Conservation (phyloP, 176 grass and related monocot genomes). For the Phoenix dactylifera region DNA sequence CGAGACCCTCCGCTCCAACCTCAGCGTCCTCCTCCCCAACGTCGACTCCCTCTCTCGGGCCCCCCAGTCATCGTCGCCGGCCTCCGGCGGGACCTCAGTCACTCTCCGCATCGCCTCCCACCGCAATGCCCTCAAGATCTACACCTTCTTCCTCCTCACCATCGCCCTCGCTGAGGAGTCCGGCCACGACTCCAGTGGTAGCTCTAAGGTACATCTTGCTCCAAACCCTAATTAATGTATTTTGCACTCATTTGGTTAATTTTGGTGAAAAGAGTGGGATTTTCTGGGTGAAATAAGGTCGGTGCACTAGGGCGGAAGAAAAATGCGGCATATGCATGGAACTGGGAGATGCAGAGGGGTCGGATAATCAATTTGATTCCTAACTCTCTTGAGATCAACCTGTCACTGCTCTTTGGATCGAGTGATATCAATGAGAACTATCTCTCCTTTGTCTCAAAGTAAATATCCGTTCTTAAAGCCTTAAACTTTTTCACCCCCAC, state of each 20-base stretch:
- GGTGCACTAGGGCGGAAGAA: constrained; percentile 60
- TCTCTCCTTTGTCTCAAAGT: constrained; percentile 93
- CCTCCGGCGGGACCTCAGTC: constrained; percentile 31
- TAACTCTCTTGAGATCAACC: constrained; percentile 80
- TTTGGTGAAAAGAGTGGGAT: not conserved
- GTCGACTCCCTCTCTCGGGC: constrained; percentile 70
- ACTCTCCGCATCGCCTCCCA: constrained; percentile 55
- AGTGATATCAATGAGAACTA: constrained; percentile 68
- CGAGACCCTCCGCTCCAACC: constrained; percentile 87
- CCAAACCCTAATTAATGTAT: constrained; percentile 1
- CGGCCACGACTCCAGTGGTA: constrained; percentile 18
- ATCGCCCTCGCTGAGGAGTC: constrained; percentile 47
- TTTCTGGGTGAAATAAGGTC: constrained; percentile 35
- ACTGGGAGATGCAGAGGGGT: constrained; percentile 85
- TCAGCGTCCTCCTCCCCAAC: constrained; percentile 86
- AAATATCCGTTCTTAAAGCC: constrained; percentile 9
- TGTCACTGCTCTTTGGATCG: constrained; percentile 80
- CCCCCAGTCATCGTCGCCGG: constrained; percentile 31
- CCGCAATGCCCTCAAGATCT: constrained; percentile 85
- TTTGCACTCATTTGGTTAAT: too few relatives aligned
- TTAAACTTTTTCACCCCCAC: too few relatives aligned
- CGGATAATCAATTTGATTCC: constrained; percentile 81
- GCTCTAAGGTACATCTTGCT: constrained; percentile 37
- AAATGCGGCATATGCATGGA: constrained; percentile 70
- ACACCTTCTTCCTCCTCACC: constrained; percentile 79